phyloP scores from a whole-genome alignment of 2,329 filamentous ascomycete genomes.

The Fusarium humuli region DNA sequence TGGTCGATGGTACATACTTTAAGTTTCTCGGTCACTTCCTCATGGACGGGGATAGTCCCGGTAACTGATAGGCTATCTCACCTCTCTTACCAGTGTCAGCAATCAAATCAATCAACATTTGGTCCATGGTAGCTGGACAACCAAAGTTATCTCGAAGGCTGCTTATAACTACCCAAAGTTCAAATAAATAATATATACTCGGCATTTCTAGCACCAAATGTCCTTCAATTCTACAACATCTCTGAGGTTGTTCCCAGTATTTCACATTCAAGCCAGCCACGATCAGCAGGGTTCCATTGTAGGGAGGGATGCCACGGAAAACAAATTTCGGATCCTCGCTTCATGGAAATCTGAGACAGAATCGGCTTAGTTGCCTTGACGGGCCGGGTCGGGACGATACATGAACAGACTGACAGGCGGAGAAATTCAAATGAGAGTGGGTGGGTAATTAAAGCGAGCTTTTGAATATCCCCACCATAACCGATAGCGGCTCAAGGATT shows the following conservation, averaged over 20 bases:
- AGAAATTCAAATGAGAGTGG: background rate
- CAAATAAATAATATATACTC: background rate
- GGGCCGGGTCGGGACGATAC: background rate
- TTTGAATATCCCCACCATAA: background rate
- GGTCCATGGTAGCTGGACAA: background rate
- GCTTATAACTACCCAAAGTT: background rate
- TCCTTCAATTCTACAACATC: background rate
- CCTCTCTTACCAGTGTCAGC: background rate
- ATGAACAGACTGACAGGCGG: background rate
- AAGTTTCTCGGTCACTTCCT: conserved; percentile 5
- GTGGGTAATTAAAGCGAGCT: background rate
- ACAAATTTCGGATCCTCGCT: background rate
- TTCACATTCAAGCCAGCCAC: background rate
- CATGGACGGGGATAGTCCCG: background rate
- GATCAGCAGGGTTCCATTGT: background rate
- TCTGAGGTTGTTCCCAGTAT: background rate
- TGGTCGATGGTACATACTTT: conserved; percentile 9
- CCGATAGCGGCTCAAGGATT: background rate
- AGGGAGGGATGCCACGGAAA: background rate
- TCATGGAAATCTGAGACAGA: background rate
- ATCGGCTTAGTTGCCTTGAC: background rate
- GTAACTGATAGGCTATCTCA: background rate
- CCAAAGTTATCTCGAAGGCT: background rate
- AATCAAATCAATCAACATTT: background rate
- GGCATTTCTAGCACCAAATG: background rate